Evolutionary conservation across 495 filamentous ascomycete species (phyloP).

Genomic region (Acidiella bohemica): DNA sequence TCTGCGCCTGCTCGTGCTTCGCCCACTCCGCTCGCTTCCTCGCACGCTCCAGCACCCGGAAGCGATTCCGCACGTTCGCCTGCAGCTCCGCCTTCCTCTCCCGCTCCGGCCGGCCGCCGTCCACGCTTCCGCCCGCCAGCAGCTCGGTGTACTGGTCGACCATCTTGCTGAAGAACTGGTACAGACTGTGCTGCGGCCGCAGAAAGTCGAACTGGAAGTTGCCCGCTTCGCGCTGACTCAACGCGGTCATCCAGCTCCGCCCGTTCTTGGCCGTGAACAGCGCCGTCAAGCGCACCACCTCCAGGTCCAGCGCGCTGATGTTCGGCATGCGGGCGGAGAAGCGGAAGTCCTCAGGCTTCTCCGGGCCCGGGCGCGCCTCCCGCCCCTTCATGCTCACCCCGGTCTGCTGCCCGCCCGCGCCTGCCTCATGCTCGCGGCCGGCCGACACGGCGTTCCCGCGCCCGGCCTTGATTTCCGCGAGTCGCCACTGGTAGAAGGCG

Average conservation of each 20-base stretch:
- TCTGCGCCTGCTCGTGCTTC: slow-evolving; percentile 72
- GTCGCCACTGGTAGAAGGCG: slow-evolving; percentile 79
- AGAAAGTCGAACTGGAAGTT: slow-evolving; percentile 98
- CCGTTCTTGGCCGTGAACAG: slow-evolving; percentile 85
- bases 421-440: slow-evolving; percentile 53
- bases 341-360: slow-evolving; percentile 75
- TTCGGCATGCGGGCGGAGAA: slow-evolving; percentile 97
- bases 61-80: slow-evolving; percentile 65
- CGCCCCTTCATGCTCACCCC: slow-evolving; percentile 10
- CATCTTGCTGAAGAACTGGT: slow-evolving; percentile 83
- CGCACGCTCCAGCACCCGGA: slow-evolving; percentile 57
- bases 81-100: slow-evolving; percentile 60
- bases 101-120: slow-evolving; percentile 51
- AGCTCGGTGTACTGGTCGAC: slow-evolving; percentile 91
- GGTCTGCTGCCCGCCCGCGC: slow-evolving; percentile 36
- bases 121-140: slow-evolving; percentile 53
- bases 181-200: slow-evolving; percentile 84
- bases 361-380: slow-evolving; percentile 65
- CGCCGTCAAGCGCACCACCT: slow-evolving; percentile 80
- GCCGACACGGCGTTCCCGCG: slow-evolving; percentile 69
- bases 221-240: slow-evolving; percentile 73
- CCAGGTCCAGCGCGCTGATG: slow-evolving; percentile 89
- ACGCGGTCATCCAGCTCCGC: slow-evolving; percentile 71
- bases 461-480: slow-evolving; percentile 70
- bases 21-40: slow-evolving; percentile 76